These are phyloP conservation scores for Diaporthe sp. DNA, from an alignment of 2,329 filamentous ascomycete genomes.

Conservation along the genomic window DNA sequence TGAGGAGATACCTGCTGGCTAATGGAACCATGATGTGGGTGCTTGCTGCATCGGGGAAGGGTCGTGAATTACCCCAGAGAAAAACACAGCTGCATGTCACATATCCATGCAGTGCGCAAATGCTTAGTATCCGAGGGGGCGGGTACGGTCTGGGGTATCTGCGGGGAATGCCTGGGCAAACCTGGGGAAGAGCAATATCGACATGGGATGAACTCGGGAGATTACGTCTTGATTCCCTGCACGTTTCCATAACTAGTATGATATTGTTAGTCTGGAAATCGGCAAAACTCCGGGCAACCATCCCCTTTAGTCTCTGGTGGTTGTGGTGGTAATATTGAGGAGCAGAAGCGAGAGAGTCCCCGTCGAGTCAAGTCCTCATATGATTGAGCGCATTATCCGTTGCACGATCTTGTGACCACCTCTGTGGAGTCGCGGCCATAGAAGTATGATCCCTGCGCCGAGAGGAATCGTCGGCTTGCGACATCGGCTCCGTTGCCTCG, in stretches of 20 bases:
- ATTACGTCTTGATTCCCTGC: neutral
- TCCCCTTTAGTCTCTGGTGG: neutral
- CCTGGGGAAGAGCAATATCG: neutral
- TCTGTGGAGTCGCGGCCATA: constrained; percentile 14
- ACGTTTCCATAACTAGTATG: neutral
- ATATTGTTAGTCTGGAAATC: neutral
- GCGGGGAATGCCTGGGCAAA: constrained; percentile 23
- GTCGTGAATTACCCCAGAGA: neutral
- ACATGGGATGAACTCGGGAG: constrained; percentile 14
- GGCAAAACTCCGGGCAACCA: constrained; percentile 21
- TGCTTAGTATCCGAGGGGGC: neutral
- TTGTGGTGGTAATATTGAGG: neutral
- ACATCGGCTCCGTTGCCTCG: neutral
- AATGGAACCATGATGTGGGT: constrained; percentile 11
- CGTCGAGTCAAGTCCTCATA: neutral
- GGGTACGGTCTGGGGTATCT: neutral
- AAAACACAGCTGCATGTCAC: constrained; percentile 2
- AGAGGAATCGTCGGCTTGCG: neutral
- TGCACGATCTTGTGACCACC: constrained; percentile 17
- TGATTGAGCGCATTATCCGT: neutral
- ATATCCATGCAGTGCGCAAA: neutral
- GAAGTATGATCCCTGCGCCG: constrained; percentile 4
- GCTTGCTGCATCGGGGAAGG: constrained; percentile 27
- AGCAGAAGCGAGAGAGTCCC: neutral
- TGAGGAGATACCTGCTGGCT: constrained; percentile 24